A percentile compares a stretch with the other conserved stretches of the same genome.
These are phyloP conservation scores for Thalassiosira exigua DNA, from an alignment of 352 stramenopile species.

Conservation along the genomic window DNA sequence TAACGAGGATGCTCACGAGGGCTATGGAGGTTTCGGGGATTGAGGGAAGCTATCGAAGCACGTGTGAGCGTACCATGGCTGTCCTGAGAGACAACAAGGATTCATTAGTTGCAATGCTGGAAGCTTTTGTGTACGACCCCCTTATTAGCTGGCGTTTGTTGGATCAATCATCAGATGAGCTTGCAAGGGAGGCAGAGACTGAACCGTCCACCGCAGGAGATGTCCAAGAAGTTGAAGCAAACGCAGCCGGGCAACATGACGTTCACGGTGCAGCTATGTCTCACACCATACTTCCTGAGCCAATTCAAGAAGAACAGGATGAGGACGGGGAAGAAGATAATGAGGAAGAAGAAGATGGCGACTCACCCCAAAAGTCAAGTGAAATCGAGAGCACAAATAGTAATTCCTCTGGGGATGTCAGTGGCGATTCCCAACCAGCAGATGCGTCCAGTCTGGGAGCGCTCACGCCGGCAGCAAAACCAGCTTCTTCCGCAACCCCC, in stretches of 20 bases:
- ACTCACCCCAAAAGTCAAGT: neutral
- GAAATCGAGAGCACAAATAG: neutral
- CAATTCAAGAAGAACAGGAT: constrained; percentile 75
- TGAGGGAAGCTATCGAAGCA: constrained; percentile 98
- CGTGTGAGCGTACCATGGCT: constrained; percentile 97
- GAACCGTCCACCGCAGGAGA: constrained; percentile 18
- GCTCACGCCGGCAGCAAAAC: constrained; percentile 23
- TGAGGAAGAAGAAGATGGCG: constrained; percentile 32
- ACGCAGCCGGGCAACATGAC: constrained; percentile 21
- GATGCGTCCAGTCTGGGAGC: constrained; percentile 34
- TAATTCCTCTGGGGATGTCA: constrained; percentile 19
- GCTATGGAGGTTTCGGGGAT: constrained; percentile 99
- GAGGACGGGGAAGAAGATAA: constrained; percentile 52
- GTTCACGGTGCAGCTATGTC: constrained; percentile 43
- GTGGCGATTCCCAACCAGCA: constrained; percentile 10
- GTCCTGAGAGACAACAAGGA: constrained; percentile 97
- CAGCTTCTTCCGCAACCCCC: constrained; percentile 14
- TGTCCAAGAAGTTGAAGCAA: constrained; percentile 23
- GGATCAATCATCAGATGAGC: constrained; percentile 83
- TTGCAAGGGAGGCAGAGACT: constrained; percentile 30
- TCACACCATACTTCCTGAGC: constrained; percentile 51
- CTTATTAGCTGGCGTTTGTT: constrained; percentile 98
- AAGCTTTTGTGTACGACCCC: constrained; percentile 99
- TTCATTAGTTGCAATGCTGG: constrained; percentile 98
- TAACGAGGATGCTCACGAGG: constrained; percentile 98